These are phyloP conservation scores for Parietichytrium sp. DNA, from an alignment of 108 stramenopile genomes.

Conservation along the genomic window DNA sequence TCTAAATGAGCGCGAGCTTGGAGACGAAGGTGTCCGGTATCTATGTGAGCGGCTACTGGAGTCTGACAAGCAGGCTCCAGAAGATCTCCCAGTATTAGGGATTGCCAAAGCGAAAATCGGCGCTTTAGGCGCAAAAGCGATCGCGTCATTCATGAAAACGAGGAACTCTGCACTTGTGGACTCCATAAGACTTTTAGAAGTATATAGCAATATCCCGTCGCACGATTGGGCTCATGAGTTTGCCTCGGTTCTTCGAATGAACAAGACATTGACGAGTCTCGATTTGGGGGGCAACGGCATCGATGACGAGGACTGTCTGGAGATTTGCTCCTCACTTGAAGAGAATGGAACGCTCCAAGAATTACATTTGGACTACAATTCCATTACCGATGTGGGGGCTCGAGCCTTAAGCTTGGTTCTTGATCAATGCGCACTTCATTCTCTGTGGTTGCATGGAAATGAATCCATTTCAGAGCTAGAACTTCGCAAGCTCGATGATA, in stretches of 20 bases:
- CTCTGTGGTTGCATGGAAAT: slow-evolving; percentile 1
- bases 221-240: neutral
- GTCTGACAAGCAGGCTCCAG: too few species aligned
- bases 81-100: neutral
- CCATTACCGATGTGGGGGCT: neutral
- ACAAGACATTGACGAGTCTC: neutral
- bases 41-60: too few species aligned
- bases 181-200: neutral
- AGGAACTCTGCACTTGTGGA: neutral
- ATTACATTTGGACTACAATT: slow-evolving; percentile 13
- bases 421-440: neutral
- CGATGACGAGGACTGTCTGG: neutral
- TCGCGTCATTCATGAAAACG: neutral
- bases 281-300: neutral
- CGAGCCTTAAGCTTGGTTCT: neutral
- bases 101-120: slow-evolving; percentile 20
- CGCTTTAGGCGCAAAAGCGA: neutral
- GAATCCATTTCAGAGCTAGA: neutral
- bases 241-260: neutral
- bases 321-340: neutral
- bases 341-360: neutral
- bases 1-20: neutral
- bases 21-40: neutral
- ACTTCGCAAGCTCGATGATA: neutral
- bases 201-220: slow-evolving; percentile 14